Base-by-base conservation (phyloP, 805 yeast species). In the Wickerhamomyces canadensis region DNA sequence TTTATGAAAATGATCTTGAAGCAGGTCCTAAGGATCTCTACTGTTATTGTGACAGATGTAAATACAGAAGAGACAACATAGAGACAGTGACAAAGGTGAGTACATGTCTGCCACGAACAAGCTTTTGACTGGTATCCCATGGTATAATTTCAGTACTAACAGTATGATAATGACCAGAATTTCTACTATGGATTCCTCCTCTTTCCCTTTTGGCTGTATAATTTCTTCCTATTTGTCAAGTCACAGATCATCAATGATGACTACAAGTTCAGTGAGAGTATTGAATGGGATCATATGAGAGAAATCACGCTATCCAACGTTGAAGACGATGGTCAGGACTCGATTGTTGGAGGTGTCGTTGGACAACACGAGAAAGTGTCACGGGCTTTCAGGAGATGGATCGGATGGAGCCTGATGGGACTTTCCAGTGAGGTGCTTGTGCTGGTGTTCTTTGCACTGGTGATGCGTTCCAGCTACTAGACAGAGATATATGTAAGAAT, bases 31-130 rank as follows among this genome's bases (percentile, higher is more conserved):
- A 23, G 15, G 56, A 52, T 24, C 34, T 41, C 1, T 19, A 27
- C 21, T 53, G 57, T 27, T 48, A 47, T 25, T 53, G 57, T 36
- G 42, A 33, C 3, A 24, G 36, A 12, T 53, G 57, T 24, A 18
- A 37, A 12, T 53, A 35, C 31, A 48, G 38, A 27, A 36, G 47
- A 19, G 15, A 22, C 4, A 30, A 35, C 23, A 21, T 23, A 4
- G 46, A 35, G 6, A 36, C 19, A 9, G 49, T 51, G 3, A 17
- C 18, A 4, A 44, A 19, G 1, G 56, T 48, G 32, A 41, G 54
- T 49, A 8, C 12, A 19, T 12, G 19, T 12, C 8, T 11, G 16
- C 10, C 14, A 22, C 8, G 18, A 17, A 9, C 25, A n/a, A n/a
- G n/a, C n/a, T n/a, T n/a, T n/a, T n/a, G n/a, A n/a, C n/a, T n/a